Conservation (phyloP, 495 filamentous ascomycete species). For the Daldinia decipiens region DNA sequence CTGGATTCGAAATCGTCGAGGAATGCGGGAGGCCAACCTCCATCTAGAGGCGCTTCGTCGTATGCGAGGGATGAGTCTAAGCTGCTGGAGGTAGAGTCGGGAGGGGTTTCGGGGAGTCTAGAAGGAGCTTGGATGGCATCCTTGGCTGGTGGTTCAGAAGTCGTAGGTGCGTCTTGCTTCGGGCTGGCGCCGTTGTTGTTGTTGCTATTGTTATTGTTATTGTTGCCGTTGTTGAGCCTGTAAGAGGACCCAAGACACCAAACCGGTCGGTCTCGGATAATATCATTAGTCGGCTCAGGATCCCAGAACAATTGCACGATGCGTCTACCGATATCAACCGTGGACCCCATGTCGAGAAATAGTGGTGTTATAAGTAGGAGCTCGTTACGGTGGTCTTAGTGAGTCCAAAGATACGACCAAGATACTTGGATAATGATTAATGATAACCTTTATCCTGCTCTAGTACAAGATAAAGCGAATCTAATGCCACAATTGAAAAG, state of each 20-base stretch:
- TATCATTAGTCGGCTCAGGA: slow-evolving; percentile 87
- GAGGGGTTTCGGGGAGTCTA: slow-evolving; percentile 53
- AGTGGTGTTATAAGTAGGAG: not conserved
- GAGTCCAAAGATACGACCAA: slow-evolving; percentile 8
- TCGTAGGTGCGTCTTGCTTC: slow-evolving; percentile 31
- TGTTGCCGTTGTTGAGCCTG: slow-evolving; percentile 52
- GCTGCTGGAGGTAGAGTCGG: slow-evolving; percentile 59
- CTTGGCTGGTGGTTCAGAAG: slow-evolving; percentile 27
- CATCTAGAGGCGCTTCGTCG: slow-evolving; percentile 60
- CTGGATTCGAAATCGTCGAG: slow-evolving; percentile 91
- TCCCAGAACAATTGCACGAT: slow-evolving; percentile 97
- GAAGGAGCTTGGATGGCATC: slow-evolving; percentile 35
- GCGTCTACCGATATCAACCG: slow-evolving; percentile 67
- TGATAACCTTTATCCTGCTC: slow-evolving; percentile 11
- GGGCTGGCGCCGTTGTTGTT: slow-evolving; percentile 1
- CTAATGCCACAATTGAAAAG: not conserved
- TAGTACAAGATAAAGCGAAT: not conserved
- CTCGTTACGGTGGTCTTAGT: slow-evolving; percentile 6
- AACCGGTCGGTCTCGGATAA: slow-evolving; percentile 71
- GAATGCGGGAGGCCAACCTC: slow-evolving; percentile 86
- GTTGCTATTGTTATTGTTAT: slow-evolving; percentile 12
- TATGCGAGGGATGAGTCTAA: slow-evolving; percentile 61
- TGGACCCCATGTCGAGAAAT: slow-evolving; percentile 53
- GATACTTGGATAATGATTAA: slow-evolving; percentile 1
- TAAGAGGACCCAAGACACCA: slow-evolving; percentile 92